Conservation (phyloP, 371 early-diverging fungal genomes). For the Mortierella sp. region DNA sequence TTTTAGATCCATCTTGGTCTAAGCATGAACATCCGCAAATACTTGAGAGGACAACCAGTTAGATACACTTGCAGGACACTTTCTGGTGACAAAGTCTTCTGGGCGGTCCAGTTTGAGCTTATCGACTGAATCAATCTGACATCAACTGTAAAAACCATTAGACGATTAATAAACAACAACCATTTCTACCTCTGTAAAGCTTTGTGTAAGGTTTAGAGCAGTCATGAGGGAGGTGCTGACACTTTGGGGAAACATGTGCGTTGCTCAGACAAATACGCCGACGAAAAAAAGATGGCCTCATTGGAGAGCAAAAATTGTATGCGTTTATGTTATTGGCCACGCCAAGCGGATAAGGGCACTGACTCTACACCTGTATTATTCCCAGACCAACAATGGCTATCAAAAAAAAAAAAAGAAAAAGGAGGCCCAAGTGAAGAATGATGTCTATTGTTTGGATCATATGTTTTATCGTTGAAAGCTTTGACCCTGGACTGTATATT, state of each 20-base stretch:
- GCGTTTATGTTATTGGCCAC: no score
- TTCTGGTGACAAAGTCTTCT: slow-evolving; percentile 62
- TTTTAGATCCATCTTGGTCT: slow-evolving; percentile 67
- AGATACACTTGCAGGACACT: slow-evolving; percentile 69
- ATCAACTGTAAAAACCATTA: neutral
- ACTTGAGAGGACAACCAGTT: slow-evolving; percentile 75
- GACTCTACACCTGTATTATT: neutral
- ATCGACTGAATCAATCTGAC: slow-evolving; percentile 32
- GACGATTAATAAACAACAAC: no score
- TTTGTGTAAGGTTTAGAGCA: no score
- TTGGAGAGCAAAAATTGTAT: no score
- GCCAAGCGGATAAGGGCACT: no score
- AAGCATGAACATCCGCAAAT: slow-evolving; percentile 73
- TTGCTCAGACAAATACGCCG: neutral
- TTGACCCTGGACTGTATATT: neutral
- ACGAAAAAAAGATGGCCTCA: no score
- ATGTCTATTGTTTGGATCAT: neutral
- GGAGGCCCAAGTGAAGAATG: neutral
- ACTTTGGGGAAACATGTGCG: neutral
- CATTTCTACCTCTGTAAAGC: no score
- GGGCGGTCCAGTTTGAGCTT: slow-evolving; percentile 65
- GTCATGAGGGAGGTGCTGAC: no score
- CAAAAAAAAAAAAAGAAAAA: no score
- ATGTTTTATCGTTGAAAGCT: neutral
- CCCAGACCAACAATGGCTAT: neutral